A percentile compares a stretch with the other conserved stretches of the same genome.
These are phyloP conservation scores for Rhizopogon parksii DNA, from an alignment of 1,284 basidiomycete species.

Conservation along the genomic window DNA sequence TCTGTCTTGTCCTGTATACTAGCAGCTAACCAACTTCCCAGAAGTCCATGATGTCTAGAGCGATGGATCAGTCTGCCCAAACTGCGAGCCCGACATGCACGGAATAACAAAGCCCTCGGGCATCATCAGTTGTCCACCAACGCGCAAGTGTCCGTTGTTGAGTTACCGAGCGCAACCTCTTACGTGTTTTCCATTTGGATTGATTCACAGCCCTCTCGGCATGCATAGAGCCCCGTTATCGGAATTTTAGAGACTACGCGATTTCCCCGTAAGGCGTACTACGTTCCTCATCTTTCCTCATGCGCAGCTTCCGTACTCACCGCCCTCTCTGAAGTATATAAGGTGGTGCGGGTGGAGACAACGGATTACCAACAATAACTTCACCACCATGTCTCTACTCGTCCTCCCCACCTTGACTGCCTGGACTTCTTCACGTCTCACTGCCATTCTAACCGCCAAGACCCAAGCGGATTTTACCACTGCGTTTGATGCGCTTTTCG, in stretches of 20 bases:
- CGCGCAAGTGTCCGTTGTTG: background rate
- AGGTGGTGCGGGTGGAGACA: background rate
- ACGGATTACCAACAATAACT: background rate
- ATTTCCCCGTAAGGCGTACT: background rate
- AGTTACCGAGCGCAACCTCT: background rate
- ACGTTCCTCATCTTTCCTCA: background rate
- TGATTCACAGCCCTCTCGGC: background rate
- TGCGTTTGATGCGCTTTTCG: conserved; percentile 31
- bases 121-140: no score
- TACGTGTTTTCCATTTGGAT: background rate
- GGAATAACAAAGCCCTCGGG: background rate
- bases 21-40: no score
- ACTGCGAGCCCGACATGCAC: background rate
- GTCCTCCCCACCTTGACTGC: conserved; percentile 31
- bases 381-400: conserved; percentile 19
- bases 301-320: background rate
- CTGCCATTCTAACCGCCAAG: conserved; percentile 29
- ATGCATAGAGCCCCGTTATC: background rate
- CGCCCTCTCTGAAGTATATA: background rate
- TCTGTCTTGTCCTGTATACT: no score
- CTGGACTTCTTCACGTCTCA: conserved; percentile 30
- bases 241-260: background rate
- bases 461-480: conserved; percentile 24
- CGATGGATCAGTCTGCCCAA: no score
- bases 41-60: no score